These are phyloP conservation scores for Tribonema minus DNA, from an alignment of 108 stramenopile species.

Conservation along the genomic window DNA sequence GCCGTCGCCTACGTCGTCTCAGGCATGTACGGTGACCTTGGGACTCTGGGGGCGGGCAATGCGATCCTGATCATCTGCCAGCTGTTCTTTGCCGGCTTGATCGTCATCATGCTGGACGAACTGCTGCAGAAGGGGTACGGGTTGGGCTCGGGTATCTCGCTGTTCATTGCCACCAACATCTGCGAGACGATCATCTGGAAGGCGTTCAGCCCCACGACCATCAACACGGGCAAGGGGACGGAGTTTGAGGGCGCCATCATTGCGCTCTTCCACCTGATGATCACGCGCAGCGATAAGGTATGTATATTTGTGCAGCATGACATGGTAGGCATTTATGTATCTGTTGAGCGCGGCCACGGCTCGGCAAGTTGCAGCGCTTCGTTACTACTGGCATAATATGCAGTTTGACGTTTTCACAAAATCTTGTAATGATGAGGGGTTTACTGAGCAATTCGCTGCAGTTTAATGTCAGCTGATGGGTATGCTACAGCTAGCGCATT, in stretches of 20 bases:
- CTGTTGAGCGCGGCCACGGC: too few species aligned
- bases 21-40: conserved; percentile 96
- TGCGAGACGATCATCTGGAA: conserved; percentile 99
- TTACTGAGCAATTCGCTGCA: too few species aligned
- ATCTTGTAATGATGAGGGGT: too few species aligned
- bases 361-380: too few species aligned
- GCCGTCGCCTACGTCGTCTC: conserved; percentile 97
- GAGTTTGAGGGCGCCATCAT: conserved; percentile 99
- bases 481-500: too few species aligned
- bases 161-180: conserved; percentile 99
- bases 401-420: too few species aligned
- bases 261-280: conserved; percentile 91
- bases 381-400: too few species aligned
- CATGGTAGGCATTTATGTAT: too few species aligned
- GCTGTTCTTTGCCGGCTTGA: conserved; percentile 93
- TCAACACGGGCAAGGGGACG: conserved; percentile 98
- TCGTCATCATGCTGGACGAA: conserved; percentile 98
- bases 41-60: conserved; percentile 90
- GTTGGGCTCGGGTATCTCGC: conserved; percentile 90
- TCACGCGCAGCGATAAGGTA: conserved; percentile 89
- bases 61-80: conserved; percentile 95
- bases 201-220: conserved; percentile 96
- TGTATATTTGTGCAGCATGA: too few species aligned
- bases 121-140: conserved; percentile 99
- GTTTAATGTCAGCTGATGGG: too few species aligned